These are phyloP conservation scores for Oligophagozyma castellii DNA, from an alignment of 1,139 yeast genomes.

Conservation along the genomic window DNA sequence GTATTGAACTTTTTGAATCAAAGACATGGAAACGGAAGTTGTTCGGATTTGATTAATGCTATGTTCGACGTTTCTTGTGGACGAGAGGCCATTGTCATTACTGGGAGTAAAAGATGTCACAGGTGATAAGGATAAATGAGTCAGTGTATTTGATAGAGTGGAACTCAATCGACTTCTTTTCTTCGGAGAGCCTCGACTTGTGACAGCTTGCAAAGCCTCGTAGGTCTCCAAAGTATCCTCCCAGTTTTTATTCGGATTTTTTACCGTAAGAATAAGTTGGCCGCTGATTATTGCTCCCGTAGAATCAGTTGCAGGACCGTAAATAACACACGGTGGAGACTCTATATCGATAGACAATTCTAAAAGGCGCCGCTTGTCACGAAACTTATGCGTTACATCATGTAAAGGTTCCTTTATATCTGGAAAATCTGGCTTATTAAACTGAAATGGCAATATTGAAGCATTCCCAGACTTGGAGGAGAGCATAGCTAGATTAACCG, in stretches of 20 bases:
- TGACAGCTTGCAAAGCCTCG: not conserved
- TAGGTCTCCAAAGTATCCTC: not conserved
- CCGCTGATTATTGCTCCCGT: conserved; percentile 85
- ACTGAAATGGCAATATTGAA: too few species aligned
- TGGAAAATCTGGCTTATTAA: too few species aligned
- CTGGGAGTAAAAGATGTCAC: conserved; percentile 6
- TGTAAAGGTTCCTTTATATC: not conserved
- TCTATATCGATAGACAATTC: conserved; percentile 55
- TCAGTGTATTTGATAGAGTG: conserved; percentile 7
- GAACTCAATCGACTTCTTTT: conserved; percentile 8
- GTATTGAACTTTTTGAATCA: conserved; percentile 56
- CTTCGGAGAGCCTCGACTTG: conserved; percentile 4
- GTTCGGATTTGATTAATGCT: conserved; percentile 21
- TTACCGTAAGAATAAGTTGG: conserved; percentile 28
- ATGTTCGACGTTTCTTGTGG: conserved; percentile 1
- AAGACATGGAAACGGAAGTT: conserved; percentile 44
- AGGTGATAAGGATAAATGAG: conserved; percentile 8
- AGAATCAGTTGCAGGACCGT: conserved; percentile 65
- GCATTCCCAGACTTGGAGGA: too few species aligned
- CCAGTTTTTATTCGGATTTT: conserved; percentile 10
- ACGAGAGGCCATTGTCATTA: too few species aligned
- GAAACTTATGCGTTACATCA: not conserved
- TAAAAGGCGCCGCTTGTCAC: conserved; percentile 22
- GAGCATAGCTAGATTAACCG: too few species aligned
- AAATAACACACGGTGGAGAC: conserved; percentile 80